Evolutionary conservation across 768 basidiomycete genomes (phyloP).

Genomic region (Suillus discolor): DNA sequence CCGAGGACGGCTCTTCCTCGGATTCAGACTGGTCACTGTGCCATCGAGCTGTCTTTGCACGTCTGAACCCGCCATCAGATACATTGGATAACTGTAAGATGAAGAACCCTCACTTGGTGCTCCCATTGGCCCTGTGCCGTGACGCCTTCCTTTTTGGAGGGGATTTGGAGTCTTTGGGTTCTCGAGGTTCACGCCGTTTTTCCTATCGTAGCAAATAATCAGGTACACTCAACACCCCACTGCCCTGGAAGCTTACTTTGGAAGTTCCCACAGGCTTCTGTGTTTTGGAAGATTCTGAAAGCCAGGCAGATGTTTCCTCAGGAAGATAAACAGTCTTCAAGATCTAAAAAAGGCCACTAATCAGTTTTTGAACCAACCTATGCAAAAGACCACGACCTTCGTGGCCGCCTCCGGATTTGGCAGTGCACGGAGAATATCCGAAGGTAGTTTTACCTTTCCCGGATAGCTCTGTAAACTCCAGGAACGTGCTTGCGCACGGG

Average conservation of each 20-base stretch:
- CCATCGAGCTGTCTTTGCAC: constrained; percentile 32
- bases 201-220: constrained; percentile 30
- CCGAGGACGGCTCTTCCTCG: constrained; percentile 29
- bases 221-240: neutral
- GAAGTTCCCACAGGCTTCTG: constrained; percentile 35
- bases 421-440: constrained; percentile 78
- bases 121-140: constrained; percentile 30
- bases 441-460: constrained; percentile 75
- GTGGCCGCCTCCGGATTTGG: constrained; percentile 66
- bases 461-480: constrained; percentile 85
- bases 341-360: constrained; percentile 46
- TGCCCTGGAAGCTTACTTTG: constrained; percentile 27
- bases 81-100: neutral
- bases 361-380: constrained; percentile 3
- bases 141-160: constrained; percentile 59
- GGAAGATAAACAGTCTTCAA: constrained; percentile 69
- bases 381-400: constrained; percentile 43
- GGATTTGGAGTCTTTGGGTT: constrained; percentile 54
- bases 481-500: constrained; percentile 56
- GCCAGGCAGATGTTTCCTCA: constrained; percentile 57
- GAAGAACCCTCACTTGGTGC: constrained; percentile 24
- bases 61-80: constrained; percentile 23
- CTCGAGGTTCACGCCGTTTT: constrained; percentile 36
- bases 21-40: constrained; percentile 35
- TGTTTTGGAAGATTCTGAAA: constrained; percentile 48